phyloP scores from a whole-genome alignment of 352 stramenopile species.

The Pythium phragmiticola region DNA sequence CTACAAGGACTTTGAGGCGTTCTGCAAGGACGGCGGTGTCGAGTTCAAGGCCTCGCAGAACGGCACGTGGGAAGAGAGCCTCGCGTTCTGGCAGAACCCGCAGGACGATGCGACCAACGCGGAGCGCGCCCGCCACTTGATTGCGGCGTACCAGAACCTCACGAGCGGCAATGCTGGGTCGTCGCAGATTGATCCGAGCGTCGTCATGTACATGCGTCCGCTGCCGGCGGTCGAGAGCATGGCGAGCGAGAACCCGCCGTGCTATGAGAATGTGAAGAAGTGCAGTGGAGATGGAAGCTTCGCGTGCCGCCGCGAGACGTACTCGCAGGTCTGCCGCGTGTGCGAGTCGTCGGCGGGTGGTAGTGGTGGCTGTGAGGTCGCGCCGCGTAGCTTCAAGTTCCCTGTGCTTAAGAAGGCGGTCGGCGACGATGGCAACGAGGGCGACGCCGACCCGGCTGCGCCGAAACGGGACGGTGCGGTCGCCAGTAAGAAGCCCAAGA shows the following conservation, averaged over 20 bases:
- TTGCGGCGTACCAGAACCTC: conserved; percentile 27
- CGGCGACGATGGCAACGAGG: conserved; percentile 7
- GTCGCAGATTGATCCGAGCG: conserved; percentile 14
- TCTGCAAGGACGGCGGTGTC: conserved; percentile 27
- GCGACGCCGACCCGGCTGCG: neutral
- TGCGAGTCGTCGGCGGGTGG: conserved; percentile 10
- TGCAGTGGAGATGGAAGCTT: conserved; percentile 4
- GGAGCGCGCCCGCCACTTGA: conserved; percentile 20
- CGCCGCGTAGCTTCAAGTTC: conserved; percentile 18
- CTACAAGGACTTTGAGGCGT: conserved; percentile 29
- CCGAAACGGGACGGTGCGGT: too few species aligned
- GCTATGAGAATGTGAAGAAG: conserved; percentile 29
- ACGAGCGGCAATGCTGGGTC: conserved; percentile 7
- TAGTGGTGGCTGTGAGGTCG: conserved; percentile 1
- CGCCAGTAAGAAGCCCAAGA: too few species aligned
- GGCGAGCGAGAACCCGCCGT: conserved; percentile 29
- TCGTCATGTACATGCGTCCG: conserved; percentile 19
- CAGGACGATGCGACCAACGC: conserved; percentile 23
- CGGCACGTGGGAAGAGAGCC: conserved; percentile 12
- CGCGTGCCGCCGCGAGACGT: conserved; percentile 26
- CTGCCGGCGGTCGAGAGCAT: conserved; percentile 27
- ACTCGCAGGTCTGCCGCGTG: conserved; percentile 30
- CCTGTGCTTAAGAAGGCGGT: conserved; percentile 28
- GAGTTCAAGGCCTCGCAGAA: conserved; percentile 26
- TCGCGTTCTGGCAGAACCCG: conserved; percentile 36